These are phyloP conservation scores for Pseudopyricularia cyperi DNA, from an alignment of 2,329 filamentous ascomycete genomes.

Conservation along the genomic window DNA sequence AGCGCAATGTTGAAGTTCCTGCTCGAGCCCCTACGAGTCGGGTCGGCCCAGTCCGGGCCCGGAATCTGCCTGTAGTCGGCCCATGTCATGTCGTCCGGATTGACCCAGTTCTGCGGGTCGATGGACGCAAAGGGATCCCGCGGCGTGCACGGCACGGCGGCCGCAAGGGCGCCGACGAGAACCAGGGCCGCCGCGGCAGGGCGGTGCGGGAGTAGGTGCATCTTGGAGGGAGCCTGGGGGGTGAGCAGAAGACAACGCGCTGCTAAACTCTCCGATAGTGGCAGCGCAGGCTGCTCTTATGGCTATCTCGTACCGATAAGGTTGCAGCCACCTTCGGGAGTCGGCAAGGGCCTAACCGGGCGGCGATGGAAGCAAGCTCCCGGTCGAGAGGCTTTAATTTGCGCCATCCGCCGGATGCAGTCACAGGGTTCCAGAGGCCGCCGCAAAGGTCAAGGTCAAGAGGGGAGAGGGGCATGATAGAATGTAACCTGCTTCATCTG, in stretches of 20 bases:
- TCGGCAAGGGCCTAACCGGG: background rate
- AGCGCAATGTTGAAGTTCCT: slow-evolving; percentile 44
- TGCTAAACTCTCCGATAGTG: background rate
- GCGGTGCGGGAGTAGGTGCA: background rate
- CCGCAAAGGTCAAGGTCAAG: background rate
- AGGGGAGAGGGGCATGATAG: background rate
- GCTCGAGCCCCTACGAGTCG: slow-evolving; percentile 25
- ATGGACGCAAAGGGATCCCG: slow-evolving; percentile 32
- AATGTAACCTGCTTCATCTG: background rate
- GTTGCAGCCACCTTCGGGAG: background rate
- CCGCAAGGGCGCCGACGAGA: background rate
- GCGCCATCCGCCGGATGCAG: background rate
- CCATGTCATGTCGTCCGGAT: slow-evolving; percentile 41
- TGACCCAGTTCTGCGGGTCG: slow-evolving; percentile 38
- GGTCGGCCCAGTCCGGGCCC: slow-evolving; percentile 32
- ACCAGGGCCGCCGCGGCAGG: background rate
- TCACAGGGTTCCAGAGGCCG: background rate
- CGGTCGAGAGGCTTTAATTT: background rate
- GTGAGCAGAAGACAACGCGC: background rate
- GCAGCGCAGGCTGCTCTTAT: background rate
- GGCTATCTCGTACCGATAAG: background rate
- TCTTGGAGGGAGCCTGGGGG: background rate
- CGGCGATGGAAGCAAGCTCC: background rate
- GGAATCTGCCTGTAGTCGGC: slow-evolving; percentile 32
- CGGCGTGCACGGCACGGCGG: slow-evolving; percentile 1